These are phyloP conservation scores for Didymella arachidicola DNA, from an alignment of 2,329 filamentous ascomycete species.

Conservation along the genomic window DNA sequence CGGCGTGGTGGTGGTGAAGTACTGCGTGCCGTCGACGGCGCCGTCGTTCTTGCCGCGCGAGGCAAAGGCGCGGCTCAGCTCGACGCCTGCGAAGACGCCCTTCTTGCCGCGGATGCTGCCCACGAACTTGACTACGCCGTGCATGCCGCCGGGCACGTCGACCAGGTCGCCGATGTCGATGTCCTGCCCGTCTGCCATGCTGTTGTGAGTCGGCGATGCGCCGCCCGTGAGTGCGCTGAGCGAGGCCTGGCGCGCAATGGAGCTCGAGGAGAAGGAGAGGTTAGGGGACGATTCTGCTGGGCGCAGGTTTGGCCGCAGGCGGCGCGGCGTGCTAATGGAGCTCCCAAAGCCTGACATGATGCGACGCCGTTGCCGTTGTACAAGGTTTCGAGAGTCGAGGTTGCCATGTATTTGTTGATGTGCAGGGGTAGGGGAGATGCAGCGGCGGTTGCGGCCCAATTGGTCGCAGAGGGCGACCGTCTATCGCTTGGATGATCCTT, in stretches of 20 bases:
- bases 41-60: slow-evolving; percentile 91
- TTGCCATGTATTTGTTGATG: slow-evolving; percentile 23
- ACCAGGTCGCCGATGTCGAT: slow-evolving; percentile 82
- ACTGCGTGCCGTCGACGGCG: slow-evolving; percentile 82
- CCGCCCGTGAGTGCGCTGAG: slow-evolving; percentile 70
- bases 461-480: neutral
- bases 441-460: slow-evolving; percentile 14
- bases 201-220: slow-evolving; percentile 52
- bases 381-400: slow-evolving; percentile 11
- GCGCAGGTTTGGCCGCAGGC: slow-evolving; percentile 48
- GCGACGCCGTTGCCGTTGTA: slow-evolving; percentile 19
- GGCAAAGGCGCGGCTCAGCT: slow-evolving; percentile 82
- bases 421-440: slow-evolving; percentile 8
- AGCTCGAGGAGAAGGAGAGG: slow-evolving; percentile 51
- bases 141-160: slow-evolving; percentile 93
- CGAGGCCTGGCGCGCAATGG: slow-evolving; percentile 73
- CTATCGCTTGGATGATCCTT: neutral
- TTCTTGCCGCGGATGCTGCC: slow-evolving; percentile 88
- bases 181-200: slow-evolving; percentile 58
- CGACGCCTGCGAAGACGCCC: slow-evolving; percentile 90
- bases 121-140: slow-evolving; percentile 87
- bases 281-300: slow-evolving; percentile 55
- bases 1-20: slow-evolving; percentile 80
- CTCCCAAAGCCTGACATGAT: slow-evolving; percentile 23
- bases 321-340: slow-evolving; percentile 22